Evolutionary conservation across 106 monocot species (phyloP).

Genomic region (Allium fistulosum): DNA sequence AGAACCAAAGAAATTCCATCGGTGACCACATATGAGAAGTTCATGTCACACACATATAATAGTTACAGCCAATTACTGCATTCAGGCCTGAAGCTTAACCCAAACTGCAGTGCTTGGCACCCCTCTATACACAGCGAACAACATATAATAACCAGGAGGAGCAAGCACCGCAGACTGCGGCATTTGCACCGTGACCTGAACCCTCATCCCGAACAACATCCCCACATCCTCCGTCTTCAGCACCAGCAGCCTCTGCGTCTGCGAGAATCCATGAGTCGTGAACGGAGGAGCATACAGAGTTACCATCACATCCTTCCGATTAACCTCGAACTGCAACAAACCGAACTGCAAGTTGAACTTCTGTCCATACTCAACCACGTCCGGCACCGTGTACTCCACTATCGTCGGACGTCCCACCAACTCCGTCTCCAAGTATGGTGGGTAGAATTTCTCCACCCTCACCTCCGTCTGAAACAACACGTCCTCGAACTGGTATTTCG

Average conservation of each 20-base stretch:
- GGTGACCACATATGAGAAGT: too few species aligned
- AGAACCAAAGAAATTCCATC: too few species aligned
- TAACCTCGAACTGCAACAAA: neutral
- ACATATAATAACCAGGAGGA: conserved; percentile 58
- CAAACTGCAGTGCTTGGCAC: conserved; percentile 46
- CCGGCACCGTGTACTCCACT: neutral
- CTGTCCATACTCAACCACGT: conserved; percentile 22
- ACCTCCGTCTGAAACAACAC: conserved; percentile 61
- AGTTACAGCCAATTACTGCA: too few species aligned
- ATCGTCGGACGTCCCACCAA: conserved; percentile 26
- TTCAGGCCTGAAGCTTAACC: conserved; percentile 19
- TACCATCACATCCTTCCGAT: conserved; percentile 39
- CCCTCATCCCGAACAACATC: neutral
- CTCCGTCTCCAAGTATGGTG: conserved; percentile 52
- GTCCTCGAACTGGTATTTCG: conserved; percentile 24
- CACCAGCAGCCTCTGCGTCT: conserved; percentile 63
- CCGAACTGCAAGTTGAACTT: conserved; percentile 22
- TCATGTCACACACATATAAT: too few species aligned
- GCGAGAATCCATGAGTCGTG: conserved; percentile 81
- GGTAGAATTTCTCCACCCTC: conserved; percentile 72
- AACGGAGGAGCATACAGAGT: conserved; percentile 79
- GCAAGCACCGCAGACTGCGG: conserved; percentile 33
- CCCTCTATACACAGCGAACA: conserved; percentile 38
- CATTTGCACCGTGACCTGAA: conserved; percentile 8
- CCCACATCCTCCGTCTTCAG: conserved; percentile 9